Evolutionary conservation across 2,329 filamentous ascomycete genomes (phyloP).

Genomic region (Botrytis hyacinthi): DNA sequence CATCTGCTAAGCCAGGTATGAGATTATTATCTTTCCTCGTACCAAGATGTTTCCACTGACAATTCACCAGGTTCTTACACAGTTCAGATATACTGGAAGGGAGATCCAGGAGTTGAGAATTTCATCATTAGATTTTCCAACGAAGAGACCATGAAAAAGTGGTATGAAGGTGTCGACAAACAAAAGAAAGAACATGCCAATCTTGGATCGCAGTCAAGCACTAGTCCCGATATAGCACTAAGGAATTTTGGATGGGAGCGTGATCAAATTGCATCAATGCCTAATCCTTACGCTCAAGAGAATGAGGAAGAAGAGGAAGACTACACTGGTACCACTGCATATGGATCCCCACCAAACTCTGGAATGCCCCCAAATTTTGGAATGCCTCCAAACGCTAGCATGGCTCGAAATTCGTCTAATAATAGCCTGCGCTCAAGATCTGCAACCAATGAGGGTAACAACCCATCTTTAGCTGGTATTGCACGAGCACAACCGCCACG

Average conservation of each 20-base stretch:
- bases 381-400: constrained; percentile 47
- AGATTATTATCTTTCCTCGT: constrained; percentile 11
- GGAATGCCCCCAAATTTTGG: constrained; percentile 22
- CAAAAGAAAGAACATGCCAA: constrained; percentile 66
- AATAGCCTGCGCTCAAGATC: constrained; percentile 74
- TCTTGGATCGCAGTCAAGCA: constrained; percentile 49
- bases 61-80: constrained; percentile 72
- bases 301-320: constrained; percentile 63
- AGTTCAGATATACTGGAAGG: constrained; percentile 98
- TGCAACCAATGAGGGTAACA: constrained; percentile 67
- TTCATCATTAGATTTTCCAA: constrained; percentile 92
- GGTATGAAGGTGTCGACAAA: constrained; percentile 74
- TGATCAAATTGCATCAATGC: constrained; percentile 61
- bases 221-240: constrained; percentile 39
- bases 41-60: constrained; percentile 35
- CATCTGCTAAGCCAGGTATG: constrained; percentile 81
- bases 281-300: constrained; percentile 77
- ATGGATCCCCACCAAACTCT: constrained; percentile 42
- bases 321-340: constrained; percentile 38
- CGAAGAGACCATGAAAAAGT: constrained; percentile 91
- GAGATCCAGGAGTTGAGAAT: constrained; percentile 91
- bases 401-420: constrained; percentile 68
- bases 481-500: constrained; percentile 64
- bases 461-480: constrained; percentile 55
- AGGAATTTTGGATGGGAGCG: constrained; percentile 81